Evolutionary conservation across 2,329 filamentous ascomycete genomes (phyloP).

Genomic region (Trichoderma gracile): DNA sequence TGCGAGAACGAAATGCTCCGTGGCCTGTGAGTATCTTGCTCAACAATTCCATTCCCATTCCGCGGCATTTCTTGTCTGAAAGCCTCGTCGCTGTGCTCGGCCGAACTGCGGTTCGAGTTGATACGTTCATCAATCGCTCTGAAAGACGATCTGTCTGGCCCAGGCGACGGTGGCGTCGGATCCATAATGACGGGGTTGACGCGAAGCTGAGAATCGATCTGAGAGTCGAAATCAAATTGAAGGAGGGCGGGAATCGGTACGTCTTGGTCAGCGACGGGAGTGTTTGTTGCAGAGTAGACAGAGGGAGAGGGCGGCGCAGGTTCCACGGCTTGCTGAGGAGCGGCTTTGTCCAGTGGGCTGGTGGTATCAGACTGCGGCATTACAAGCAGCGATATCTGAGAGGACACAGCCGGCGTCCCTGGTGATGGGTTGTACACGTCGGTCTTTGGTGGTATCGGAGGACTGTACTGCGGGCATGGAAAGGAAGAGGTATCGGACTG

Average conservation of each 20-base stretch:
- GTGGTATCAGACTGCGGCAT: conserved; percentile 9
- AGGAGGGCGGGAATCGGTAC: conserved; percentile 28
- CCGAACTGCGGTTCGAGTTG: neutral
- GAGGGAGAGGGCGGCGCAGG: conserved; percentile 8
- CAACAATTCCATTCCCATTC: neutral
- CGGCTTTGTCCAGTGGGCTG: neutral
- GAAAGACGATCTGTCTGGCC: conserved; percentile 28
- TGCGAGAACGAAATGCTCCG: conserved; percentile 41
- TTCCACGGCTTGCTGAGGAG: conserved; percentile 32
- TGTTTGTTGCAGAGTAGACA: conserved; percentile 12
- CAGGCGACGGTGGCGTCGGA: conserved; percentile 37
- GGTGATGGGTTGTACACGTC: neutral
- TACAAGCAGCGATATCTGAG: conserved; percentile 15
- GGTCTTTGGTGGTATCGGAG: conserved; percentile 19
- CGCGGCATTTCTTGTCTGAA: neutral
- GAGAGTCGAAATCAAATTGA: conserved; percentile 30
- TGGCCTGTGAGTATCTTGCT: conserved; percentile 28
- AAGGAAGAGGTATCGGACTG: conserved; percentile 16
- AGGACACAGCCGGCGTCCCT: conserved; percentile 1
- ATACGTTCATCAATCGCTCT: neutral
- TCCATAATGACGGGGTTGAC: conserved; percentile 35
- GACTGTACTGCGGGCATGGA: conserved; percentile 16
- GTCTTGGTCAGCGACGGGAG: conserved; percentile 17
- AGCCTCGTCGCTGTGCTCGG: neutral
- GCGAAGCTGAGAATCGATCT: conserved; percentile 27